These are phyloP conservation scores for Acacia melanoxylon DNA, from an alignment of 306 rosid genomes.

Conservation along the genomic window DNA sequence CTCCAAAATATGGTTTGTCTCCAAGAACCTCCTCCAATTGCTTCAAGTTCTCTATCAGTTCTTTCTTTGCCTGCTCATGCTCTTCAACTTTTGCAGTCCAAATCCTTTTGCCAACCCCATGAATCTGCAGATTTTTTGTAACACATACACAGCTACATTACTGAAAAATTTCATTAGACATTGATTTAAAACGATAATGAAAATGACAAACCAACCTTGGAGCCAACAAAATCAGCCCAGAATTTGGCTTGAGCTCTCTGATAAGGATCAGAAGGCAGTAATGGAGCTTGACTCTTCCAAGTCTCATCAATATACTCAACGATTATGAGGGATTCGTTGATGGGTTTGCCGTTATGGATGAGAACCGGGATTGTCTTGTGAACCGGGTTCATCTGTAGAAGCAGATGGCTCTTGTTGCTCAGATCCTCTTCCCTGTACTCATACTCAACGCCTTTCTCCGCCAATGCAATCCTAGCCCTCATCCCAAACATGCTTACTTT, in stretches of 20 bases:
- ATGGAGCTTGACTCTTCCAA: background rate
- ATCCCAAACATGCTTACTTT: background rate
- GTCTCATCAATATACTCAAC: background rate
- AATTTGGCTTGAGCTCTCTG: constrained; percentile 42
- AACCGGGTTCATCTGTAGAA: constrained; percentile 36
- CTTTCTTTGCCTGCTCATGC: constrained; percentile 39
- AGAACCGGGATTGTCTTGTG: constrained; percentile 42
- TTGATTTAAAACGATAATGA: background rate
- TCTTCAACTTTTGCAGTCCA: constrained; percentile 38
- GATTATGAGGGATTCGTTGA: background rate
- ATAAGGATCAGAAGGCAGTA: constrained; percentile 38
- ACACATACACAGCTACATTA: no score
- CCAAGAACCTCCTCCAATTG: constrained; percentile 47
- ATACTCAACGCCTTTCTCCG: background rate
- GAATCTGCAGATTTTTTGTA: constrained; percentile 34
- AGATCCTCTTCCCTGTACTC: background rate
- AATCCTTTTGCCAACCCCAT: constrained; percentile 29
- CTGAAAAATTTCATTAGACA: background rate
- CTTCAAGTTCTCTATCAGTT: constrained; percentile 40
- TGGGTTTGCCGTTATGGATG: constrained; percentile 33
- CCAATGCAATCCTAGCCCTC: background rate
- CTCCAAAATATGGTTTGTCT: constrained; percentile 53
- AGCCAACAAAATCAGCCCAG: constrained; percentile 42
- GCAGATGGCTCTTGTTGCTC: constrained; percentile 14
- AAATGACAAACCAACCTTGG: constrained; percentile 18